Conservation (phyloP, 1,284 basidiomycete species). For the Microbotryomycetes sp. region DNA sequence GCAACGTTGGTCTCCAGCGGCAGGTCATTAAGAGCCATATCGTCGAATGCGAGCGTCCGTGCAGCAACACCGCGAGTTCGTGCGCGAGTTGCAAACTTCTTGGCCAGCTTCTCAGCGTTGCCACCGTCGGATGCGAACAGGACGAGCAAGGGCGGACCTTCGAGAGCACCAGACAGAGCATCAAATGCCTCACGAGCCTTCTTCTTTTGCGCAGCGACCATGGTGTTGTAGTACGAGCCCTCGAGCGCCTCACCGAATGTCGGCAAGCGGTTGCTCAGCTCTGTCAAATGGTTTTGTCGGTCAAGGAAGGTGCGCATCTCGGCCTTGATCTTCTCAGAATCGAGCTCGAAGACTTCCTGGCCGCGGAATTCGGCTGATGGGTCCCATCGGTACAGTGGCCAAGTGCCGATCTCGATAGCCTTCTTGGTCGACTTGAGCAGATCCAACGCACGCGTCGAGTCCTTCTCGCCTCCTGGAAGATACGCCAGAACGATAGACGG, state of each 20-base stretch:
- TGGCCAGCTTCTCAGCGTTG: constrained; percentile 89
- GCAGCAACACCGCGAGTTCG: constrained; percentile 77
- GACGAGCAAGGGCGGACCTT: constrained; percentile 81
- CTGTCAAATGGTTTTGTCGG: constrained; percentile 89
- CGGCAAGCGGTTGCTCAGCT: constrained; percentile 71
- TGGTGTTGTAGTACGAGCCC: constrained; percentile 58
- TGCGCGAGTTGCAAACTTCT: constrained; percentile 73
- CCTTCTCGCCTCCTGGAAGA: constrained; percentile 73
- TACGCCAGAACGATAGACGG: constrained; percentile 92
- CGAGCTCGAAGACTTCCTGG: constrained; percentile 75
- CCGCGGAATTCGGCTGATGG: constrained; percentile 67
- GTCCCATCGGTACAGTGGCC: constrained; percentile 98
- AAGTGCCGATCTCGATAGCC: constrained; percentile 92
- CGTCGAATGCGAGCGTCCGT: constrained; percentile 65
- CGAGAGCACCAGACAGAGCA: constrained; percentile 72
- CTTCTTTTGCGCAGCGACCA: constrained; percentile 74
- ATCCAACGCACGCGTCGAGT: constrained; percentile 67
- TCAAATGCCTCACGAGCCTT: constrained; percentile 82
- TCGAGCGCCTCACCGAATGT: constrained; percentile 77
- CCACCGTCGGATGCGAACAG: constrained; percentile 93
- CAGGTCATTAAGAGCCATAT: constrained; percentile 64
- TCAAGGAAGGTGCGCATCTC: constrained; percentile 94
- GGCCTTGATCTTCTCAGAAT: constrained; percentile 88
- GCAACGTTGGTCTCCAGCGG: constrained; percentile 61
- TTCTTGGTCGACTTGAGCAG: constrained; percentile 94